phyloP scores from a whole-genome alignment of 352 stramenopile genomes.

The Thraustochytrium sp. region DNA sequence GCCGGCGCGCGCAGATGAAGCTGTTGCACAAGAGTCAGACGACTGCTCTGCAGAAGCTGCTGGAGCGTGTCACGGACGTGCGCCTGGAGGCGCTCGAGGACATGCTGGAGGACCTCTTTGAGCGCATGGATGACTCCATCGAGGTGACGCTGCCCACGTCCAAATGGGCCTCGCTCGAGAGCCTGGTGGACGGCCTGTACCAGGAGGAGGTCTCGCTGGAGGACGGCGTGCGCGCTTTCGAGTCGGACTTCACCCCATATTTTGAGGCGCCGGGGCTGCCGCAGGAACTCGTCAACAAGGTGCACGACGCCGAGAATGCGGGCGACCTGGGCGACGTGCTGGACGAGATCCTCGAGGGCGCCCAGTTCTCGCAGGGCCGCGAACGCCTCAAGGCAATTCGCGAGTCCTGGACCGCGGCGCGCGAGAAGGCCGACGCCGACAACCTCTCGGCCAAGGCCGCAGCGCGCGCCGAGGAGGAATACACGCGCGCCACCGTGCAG shows the following conservation, averaged over 20 bases:
- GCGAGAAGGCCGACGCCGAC: neutral
- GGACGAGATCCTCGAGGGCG: slow-evolving; percentile 32
- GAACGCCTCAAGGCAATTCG: neutral
- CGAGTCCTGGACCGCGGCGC: neutral
- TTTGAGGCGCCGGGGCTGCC: neutral
- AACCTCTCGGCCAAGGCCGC: neutral
- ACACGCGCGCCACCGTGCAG: neutral
- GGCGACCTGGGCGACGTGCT: slow-evolving; percentile 29
- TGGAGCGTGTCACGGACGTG: slow-evolving; percentile 14
- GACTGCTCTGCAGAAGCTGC: slow-evolving; percentile 5
- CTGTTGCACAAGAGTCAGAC: neutral
- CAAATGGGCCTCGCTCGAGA: neutral
- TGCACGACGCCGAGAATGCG: neutral
- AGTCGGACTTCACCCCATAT: neutral
- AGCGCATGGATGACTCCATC: slow-evolving; percentile 15
- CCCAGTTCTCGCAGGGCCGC: neutral
- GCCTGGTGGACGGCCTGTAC: slow-evolving; percentile 21
- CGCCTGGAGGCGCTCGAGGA: slow-evolving; percentile 36
- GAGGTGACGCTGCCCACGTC: neutral
- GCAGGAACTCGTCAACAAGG: neutral
- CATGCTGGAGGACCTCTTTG: slow-evolving; percentile 39
- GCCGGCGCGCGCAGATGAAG: neutral
- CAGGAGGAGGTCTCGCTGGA: neutral
- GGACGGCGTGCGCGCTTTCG: neutral
- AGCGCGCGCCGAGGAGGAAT: neutral